Percentiles rank a stretch among this genome's conserved stretches.
phyloP scores from a whole-genome alignment of 495 filamentous ascomycete genomes.

The Penicillium samsonianum region DNA sequence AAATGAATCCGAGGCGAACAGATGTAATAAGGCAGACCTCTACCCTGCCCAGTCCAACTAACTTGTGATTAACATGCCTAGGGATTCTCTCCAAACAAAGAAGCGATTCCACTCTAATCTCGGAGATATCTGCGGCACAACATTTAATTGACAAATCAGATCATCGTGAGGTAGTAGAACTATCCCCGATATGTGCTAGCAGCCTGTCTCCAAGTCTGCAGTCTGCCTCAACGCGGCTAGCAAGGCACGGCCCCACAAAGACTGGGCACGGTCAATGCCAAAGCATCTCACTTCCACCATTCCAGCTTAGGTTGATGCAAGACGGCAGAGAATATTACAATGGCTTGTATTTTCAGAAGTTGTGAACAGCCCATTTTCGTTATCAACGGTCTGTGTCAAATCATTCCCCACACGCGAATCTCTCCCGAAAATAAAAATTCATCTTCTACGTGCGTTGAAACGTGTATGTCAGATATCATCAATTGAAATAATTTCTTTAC shows the following conservation, averaged over 20 bases:
- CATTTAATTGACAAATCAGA: not conserved
- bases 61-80: no score
- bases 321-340: not conserved
- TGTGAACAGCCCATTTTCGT: not conserved
- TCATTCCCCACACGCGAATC: no score
- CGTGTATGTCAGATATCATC: not conserved
- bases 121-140: no score
- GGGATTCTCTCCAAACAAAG: no score
- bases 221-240: not conserved
- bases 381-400: not conserved
- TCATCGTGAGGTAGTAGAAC: not conserved
- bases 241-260: not conserved
- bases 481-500: not conserved
- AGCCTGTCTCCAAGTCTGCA: not conserved
- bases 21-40: no score
- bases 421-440: no score
- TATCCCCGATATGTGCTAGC: not conserved
- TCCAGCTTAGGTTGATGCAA: not conserved
- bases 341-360: not conserved
- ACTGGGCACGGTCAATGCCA: not conserved
- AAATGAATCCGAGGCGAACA: no score
- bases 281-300: not conserved
- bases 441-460: no score
- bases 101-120: no score
- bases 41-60: no score